Evolutionary conservation across 2,329 filamentous ascomycete species (phyloP), one percentile per base, ranked within the genome.

Genomic region (Colletotrichum sidae): DNA sequence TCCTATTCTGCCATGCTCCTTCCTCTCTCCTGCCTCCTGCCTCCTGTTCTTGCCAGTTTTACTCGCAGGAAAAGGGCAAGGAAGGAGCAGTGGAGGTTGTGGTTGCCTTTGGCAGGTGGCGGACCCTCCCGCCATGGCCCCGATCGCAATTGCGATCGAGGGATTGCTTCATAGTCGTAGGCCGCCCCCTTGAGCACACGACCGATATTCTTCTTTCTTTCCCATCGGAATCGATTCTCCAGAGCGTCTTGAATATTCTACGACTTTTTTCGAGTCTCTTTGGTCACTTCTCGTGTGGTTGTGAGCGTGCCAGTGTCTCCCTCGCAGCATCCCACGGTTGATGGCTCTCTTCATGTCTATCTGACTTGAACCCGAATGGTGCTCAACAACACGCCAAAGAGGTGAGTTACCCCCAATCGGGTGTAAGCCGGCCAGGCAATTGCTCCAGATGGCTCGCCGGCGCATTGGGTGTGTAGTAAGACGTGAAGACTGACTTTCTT

Each of bases 141-240:
- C 60, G 63, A 66, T 66, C 63, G 63, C 63, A 66, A 66, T 66
- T 66, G 63, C 63, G 63, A 66, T 66, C 63, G 63, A 62, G 45
- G 55, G 63, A 63, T 54, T 62, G 63, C 63, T 66, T 66, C 63
- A 56, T 66, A 66, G 63, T 66, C 63, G 63, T 53, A 57, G 57
- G 58, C 58, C 52, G 63, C 63, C 63, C 63, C 63, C 46, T 66
- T 56, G 63, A 66, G 52, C 53, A 34, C 44, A 51, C 46, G 25
- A 62, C 60, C 61, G 57, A 54, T 17, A 39, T 62, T 53, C 49
- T 33, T 52, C 63, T 51, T 47, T 49, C 51, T 55, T 56, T 56
- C 47, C 46, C 63, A 66, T 63, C 49, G n/a, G 37, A 56, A 62
- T 33, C 44, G 41, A 53, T 34, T 37, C 57, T 13, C 17, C 10